Evolutionary conservation across 495 filamentous ascomycete genomes (phyloP).

Genomic region (Acidiella bohemica): DNA sequence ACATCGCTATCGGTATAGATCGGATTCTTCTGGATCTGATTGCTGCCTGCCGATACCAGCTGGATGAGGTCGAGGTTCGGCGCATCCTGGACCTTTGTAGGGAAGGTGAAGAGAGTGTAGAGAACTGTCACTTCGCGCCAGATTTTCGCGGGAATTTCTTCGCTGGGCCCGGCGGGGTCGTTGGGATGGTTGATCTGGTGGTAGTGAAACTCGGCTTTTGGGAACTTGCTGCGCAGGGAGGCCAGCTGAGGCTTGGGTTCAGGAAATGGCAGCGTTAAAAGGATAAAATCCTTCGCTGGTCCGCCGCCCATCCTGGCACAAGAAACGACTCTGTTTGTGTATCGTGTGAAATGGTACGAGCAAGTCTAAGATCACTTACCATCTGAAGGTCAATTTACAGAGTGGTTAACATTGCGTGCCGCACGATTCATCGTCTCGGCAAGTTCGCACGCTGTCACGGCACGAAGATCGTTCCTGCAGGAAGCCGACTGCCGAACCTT

Average conservation of each 20-base stretch:
- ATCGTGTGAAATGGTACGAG: no score
- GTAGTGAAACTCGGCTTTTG: constrained; percentile 37
- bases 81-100: constrained; percentile 33
- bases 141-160: constrained; percentile 26
- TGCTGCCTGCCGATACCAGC: constrained; percentile 58
- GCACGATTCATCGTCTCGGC: no score
- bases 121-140: constrained; percentile 53
- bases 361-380: no score
- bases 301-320: constrained; percentile 33
- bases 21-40: constrained; percentile 49
- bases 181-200: constrained; percentile 8
- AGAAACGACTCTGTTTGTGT: no score
- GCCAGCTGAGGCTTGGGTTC: constrained; percentile 31
- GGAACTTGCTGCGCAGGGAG: constrained; percentile 35
- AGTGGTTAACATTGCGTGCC: no score
- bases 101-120: constrained; percentile 44
- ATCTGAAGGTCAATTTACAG: no score
- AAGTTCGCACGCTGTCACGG: no score
- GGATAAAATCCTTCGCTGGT: constrained; percentile 27
- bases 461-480: no score
- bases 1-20: constrained; percentile 52
- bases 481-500: no score
- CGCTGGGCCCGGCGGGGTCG: not conserved
- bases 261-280: constrained; percentile 36
- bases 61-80: constrained; percentile 60